Conservation (phyloP, 2,329 filamentous ascomycete genomes). For the Domatiomyces catenatus region DNA sequence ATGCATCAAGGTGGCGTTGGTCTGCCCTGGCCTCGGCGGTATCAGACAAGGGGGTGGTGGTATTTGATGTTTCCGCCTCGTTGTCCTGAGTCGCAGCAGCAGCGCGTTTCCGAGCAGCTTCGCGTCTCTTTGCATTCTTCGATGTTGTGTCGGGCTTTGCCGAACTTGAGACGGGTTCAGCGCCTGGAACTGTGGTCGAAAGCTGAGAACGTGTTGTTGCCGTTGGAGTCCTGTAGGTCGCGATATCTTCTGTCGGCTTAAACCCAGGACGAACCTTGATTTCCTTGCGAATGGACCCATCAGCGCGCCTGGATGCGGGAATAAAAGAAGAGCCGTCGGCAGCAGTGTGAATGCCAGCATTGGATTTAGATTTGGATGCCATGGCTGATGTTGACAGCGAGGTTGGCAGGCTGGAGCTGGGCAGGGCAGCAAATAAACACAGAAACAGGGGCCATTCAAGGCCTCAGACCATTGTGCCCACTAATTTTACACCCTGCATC, state of each 20-base stretch:
- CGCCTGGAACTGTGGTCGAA: conserved; percentile 58
- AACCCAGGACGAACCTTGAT: conserved; percentile 92
- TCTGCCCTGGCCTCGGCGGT: background rate
- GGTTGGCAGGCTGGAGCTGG: background rate
- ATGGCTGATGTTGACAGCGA: background rate
- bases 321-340: conserved; percentile 75
- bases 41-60: background rate
- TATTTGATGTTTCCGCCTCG: conserved; percentile 3
- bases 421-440: background rate
- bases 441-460: background rate
- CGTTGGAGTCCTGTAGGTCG: conserved; percentile 85
- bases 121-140: conserved; percentile 74
- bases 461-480: background rate
- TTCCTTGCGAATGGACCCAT: conserved; percentile 83
- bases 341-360: conserved; percentile 57
- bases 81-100: conserved; percentile 26
- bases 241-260: conserved; percentile 83
- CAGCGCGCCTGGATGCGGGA: conserved; percentile 68
- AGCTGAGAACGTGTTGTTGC: conserved; percentile 66
- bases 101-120: conserved; percentile 43
- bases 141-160: conserved; percentile 41
- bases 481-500: background rate
- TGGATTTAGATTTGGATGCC: conserved; percentile 23
- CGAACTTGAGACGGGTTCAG: conserved; percentile 40
- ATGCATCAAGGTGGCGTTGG: background rate